These are phyloP conservation scores for slime mould (Dictyostelium discoideum) DNA, from an alignment of 78 protist genomes.

Conservation along the genomic window DNA sequence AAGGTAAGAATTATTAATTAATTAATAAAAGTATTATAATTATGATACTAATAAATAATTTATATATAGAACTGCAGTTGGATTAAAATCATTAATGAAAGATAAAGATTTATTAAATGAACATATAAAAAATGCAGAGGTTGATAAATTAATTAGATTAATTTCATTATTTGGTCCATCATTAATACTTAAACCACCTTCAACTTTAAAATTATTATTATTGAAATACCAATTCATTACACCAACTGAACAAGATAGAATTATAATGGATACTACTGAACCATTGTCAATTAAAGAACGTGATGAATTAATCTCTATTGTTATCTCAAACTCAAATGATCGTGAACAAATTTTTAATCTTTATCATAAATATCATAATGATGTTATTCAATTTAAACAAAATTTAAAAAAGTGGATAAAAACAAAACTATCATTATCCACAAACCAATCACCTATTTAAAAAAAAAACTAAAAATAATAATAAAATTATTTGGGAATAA, in stretches of 20 bases:
- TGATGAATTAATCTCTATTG: slow-evolving; percentile 13
- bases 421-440: background rate
- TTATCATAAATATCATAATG: slow-evolving; percentile 18
- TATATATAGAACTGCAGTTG: slow-evolving; percentile 30
- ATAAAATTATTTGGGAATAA: too few relatives aligned
- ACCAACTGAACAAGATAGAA: slow-evolving; percentile 5
- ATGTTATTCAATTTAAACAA: slow-evolving; percentile 5
- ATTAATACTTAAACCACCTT: background rate
- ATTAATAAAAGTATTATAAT: too few relatives aligned
- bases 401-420: background rate
- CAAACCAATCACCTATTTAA: background rate
- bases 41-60: too few relatives aligned
- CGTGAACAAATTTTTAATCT: slow-evolving; percentile 30
- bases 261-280: background rate
- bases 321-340: background rate
- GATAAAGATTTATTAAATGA: slow-evolving; percentile 29
- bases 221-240: background rate
- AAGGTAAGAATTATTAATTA: background rate
- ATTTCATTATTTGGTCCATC: slow-evolving; percentile 42
- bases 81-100: slow-evolving; percentile 55
- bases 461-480: too few relatives aligned
- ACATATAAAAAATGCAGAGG: slow-evolving; percentile 30
- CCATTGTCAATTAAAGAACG: slow-evolving; percentile 21
- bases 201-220: background rate
- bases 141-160: slow-evolving; percentile 18